phyloP scores from a whole-genome alignment of 2,329 filamentous ascomycete genomes.

The Trichoderma guizhouense region DNA sequence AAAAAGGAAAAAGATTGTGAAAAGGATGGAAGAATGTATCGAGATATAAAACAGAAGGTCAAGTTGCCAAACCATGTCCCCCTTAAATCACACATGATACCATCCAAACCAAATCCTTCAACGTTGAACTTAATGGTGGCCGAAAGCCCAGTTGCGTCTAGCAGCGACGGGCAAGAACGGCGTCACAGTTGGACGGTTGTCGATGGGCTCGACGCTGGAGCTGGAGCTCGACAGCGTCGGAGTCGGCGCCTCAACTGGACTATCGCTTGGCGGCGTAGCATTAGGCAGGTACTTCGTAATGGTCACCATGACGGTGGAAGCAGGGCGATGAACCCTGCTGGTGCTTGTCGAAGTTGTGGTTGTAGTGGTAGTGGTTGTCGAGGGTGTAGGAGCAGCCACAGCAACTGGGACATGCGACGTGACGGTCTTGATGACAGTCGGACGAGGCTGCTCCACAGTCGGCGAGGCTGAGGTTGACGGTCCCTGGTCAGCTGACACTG shows the following conservation, averaged over 20 bases:
- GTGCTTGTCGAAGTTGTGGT: neutral
- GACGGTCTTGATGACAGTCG: neutral
- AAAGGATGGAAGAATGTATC: neutral
- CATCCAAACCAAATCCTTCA: neutral
- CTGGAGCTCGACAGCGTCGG: neutral
- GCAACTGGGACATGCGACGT: neutral
- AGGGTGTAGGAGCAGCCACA: neutral
- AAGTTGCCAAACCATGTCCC: neutral
- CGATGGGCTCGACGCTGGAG: neutral
- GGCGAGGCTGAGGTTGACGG: neutral
- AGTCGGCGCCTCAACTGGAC: neutral
- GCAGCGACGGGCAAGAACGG: neutral
- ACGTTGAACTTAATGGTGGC: neutral
- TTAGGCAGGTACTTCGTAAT: neutral
- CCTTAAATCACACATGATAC: neutral
- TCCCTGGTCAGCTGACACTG: conserved; percentile 2
- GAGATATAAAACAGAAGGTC: neutral
- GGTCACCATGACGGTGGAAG: neutral
- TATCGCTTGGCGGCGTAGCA: neutral
- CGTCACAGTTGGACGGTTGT: conserved; percentile 14
- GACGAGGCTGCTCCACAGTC: neutral
- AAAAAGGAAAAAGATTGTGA: neutral
- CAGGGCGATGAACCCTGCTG: neutral
- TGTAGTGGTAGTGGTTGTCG: neutral
- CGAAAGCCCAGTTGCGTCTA: conserved; percentile 16